Conservation (phyloP, 768 basidiomycete genomes). For the Steccherinum ochraceum region DNA sequence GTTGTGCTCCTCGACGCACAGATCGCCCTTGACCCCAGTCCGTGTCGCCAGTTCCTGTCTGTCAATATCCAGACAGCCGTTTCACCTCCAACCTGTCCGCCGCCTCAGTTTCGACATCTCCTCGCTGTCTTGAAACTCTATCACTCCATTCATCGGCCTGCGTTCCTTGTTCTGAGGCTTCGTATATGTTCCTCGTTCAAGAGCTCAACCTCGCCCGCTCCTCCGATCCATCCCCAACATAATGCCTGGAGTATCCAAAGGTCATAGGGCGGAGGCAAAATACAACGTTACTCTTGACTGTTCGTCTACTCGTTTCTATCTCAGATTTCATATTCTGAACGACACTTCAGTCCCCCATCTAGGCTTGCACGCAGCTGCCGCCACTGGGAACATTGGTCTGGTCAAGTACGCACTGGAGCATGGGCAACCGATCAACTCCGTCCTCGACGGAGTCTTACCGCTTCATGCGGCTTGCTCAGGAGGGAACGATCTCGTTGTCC, state of each 20-base stretch:
- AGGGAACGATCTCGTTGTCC: slow-evolving; percentile 83
- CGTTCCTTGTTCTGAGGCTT: background rate
- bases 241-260: slow-evolving; percentile 32
- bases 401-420: slow-evolving; percentile 89
- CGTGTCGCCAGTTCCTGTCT: background rate
- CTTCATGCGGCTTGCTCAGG: slow-evolving; percentile 92
- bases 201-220: background rate
- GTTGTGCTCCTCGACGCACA: too few relatives aligned
- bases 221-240: background rate
- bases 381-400: slow-evolving; percentile 84
- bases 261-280: slow-evolving; percentile 37
- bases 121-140: background rate
- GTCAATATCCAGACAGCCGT: background rate
- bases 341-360: slow-evolving; percentile 59
- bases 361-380: slow-evolving; percentile 71
- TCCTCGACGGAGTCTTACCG: slow-evolving; percentile 94
- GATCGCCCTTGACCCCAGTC: background rate
- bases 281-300: slow-evolving; percentile 52
- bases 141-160: background rate
- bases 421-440: slow-evolving; percentile 95
- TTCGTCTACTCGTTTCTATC: slow-evolving; percentile 20
- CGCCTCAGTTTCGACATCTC: background rate
- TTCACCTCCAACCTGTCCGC: background rate
- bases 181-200: background rate
- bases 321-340: background rate